phyloP scores from a whole-genome alignment of 1,284 basidiomycete species.

The Coniferiporia sulphurascens region DNA sequence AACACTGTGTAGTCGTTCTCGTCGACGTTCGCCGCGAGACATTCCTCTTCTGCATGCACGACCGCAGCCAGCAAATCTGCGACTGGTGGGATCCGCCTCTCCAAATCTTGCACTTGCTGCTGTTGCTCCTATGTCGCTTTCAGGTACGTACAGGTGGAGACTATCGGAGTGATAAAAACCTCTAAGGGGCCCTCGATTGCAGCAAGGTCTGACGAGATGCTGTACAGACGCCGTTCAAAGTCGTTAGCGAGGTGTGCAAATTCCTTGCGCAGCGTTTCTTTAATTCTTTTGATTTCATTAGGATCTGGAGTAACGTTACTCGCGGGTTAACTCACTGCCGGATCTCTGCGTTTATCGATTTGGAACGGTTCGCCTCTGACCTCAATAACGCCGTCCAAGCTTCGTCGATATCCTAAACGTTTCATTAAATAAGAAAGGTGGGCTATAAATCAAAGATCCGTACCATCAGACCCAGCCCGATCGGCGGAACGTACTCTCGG shows the following conservation, averaged over 20 bases:
- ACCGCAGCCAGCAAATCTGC: conserved; percentile 53
- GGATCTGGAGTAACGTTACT: not conserved
- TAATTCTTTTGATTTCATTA: conserved; percentile 57
- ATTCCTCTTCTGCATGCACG: conserved; percentile 66
- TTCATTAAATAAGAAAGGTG: not conserved
- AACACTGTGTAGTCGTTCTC: conserved; percentile 97
- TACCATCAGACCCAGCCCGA: conserved; percentile 60
- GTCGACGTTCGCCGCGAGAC: conserved; percentile 88
- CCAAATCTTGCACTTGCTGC: conserved; percentile 47
- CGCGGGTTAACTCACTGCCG: conserved; percentile 61
- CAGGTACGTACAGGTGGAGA: not conserved
- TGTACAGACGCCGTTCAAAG: conserved; percentile 71
- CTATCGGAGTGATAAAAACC: conserved; percentile 34
- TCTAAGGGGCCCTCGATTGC: conserved; percentile 77
- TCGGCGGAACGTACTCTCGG: conserved; percentile 76
- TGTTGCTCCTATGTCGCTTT: conserved; percentile 45
- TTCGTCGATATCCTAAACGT: conserved; percentile 63
- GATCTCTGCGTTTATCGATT: conserved; percentile 88
- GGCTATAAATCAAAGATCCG: conserved; percentile 22
- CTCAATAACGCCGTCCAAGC: conserved; percentile 73
- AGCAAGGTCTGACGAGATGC: conserved; percentile 72
- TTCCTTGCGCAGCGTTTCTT: conserved; percentile 78
- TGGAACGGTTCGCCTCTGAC: conserved; percentile 75
- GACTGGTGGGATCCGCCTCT: conserved; percentile 60
- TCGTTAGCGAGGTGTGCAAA: conserved; percentile 85